Evolutionary conservation across 495 filamentous ascomycete genomes (phyloP), one percentile per base, ranked within the genome.

Genomic region (Hypoxylon intermedium): DNA sequence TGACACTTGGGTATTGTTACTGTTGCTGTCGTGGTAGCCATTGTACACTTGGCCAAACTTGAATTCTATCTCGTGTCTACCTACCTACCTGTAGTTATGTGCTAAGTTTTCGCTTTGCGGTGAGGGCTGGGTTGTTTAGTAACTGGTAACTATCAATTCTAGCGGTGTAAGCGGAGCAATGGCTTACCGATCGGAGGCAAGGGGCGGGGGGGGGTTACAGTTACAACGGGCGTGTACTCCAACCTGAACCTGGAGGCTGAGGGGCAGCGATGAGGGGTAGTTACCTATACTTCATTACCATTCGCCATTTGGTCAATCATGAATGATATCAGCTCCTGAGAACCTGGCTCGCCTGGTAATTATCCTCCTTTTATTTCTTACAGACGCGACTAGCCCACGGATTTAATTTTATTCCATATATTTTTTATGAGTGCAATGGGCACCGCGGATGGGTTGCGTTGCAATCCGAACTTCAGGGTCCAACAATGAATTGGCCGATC

Each of bases 201-300:
- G 26, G 26, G 18, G 9, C n/a, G 23, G 12, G 54, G 20, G 44
- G 24, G 3, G 3, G 34, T 48, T 38, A 49, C n/a, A 28, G 24
- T 26, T 26, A 26, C 24, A 26, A 26, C 24, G 24, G 24, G 9
- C 31, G 51, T 28, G 55, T 52, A 47, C 48, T 43, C 58, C 49
- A 44, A 57, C 41, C 9, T 47, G 52, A n/a, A n/a, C n/a, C n/a
- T n/a, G n/a, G n/a, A n/a, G n/a, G n/a, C n/a, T n/a, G 60, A 63
- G 60, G 60, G 60, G 60, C 19, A 57, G 23, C 15, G 19, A 37
- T 57, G 60, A 63, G 60, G 60, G 60, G 60, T 51, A 61, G 33
- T 34, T 21, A 41, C n/a, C n/a, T n/a, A 42, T 31, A n/a, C 21
- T 24, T 42, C 13, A 19, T 4, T 7, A 26, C 33, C 13, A 19